A percentile compares a stretch with the other conserved stretches of the same genome.
Evolutionary conservation across 1,284 basidiomycete species (phyloP).

Genomic region (Xanthoconium separans): DNA sequence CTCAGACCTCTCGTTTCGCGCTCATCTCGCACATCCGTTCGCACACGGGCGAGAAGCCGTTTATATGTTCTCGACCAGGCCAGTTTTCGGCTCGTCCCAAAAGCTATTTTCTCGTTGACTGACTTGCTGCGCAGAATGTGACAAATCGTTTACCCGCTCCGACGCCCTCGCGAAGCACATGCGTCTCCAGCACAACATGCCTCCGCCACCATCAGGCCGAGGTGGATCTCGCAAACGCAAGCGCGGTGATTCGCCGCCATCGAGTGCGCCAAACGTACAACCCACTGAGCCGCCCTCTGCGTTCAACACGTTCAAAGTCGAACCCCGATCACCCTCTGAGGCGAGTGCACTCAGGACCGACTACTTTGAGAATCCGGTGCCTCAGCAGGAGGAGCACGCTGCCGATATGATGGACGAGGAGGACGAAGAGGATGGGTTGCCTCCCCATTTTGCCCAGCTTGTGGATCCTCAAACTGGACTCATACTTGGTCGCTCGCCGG

Average conservation of each 20-base stretch:
- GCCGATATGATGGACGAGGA: conserved; percentile 29
- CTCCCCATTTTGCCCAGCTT: conserved; percentile 47
- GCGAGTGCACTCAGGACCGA: conserved; percentile 24
- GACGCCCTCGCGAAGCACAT: conserved; percentile 91
- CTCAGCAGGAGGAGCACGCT: conserved; percentile 19
- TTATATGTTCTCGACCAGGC: conserved; percentile 81
- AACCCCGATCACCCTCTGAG: conserved; percentile 48
- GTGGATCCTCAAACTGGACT: conserved; percentile 55
- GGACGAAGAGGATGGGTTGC: conserved; percentile 45
- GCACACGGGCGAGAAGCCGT: conserved; percentile 93
- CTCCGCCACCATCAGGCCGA: conserved; percentile 67
- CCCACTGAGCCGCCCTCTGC: conserved; percentile 33
- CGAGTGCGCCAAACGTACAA: conserved; percentile 24
- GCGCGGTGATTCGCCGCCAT: conserved; percentile 40
- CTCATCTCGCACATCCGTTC: conserved; percentile 84
- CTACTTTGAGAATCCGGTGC: conserved; percentile 27
- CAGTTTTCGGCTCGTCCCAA: conserved; percentile 22
- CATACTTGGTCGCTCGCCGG: conserved; percentile 58
- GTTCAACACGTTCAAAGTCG: conserved; percentile 67
- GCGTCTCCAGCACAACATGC: conserved; percentile 82
- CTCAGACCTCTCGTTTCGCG: conserved; percentile 85
- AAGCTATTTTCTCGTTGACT: background rate
- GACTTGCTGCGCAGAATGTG: conserved; percentile 62
- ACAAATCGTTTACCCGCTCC: conserved; percentile 90
- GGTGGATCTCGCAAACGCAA: conserved; percentile 70